Evolutionary conservation across 163 green algal species (phyloP).

Genomic region (Trebouxia gelatinosa): DNA sequence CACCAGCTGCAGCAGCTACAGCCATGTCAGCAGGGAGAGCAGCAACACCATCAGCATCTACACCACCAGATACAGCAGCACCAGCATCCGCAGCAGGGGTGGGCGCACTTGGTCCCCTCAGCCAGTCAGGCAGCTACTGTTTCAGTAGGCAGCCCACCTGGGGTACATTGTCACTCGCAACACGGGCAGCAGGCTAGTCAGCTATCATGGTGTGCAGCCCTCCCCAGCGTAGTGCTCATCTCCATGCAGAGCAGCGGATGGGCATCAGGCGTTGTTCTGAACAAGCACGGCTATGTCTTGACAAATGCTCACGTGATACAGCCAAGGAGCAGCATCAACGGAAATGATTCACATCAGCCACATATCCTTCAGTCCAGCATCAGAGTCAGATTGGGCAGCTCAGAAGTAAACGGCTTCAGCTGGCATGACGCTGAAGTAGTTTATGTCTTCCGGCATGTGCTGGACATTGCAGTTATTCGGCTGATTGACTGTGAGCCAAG

Average conservation of each 20-base stretch:
- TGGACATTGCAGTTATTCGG: constrained; percentile 24
- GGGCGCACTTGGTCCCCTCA: too few relatives aligned
- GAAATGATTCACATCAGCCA: background rate
- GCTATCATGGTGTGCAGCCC: background rate
- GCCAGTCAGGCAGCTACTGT: too few relatives aligned
- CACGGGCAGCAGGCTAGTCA: too few relatives aligned
- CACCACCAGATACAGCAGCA: too few relatives aligned
- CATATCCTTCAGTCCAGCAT: background rate
- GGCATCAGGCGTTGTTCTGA: constrained; percentile 63
- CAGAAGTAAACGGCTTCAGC: background rate
- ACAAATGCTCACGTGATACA: constrained; percentile 75
- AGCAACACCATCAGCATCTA: too few relatives aligned
- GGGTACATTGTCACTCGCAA: too few relatives aligned
- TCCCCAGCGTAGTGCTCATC: constrained; percentile 7
- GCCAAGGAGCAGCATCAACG: background rate
- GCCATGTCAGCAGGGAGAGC: too few relatives aligned
- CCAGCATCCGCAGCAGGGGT: too few relatives aligned
- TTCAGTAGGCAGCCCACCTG: too few relatives aligned
- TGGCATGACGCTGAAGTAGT: constrained; percentile 11
- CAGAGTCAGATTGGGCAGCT: constrained; percentile 1
- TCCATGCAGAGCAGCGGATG: constrained; percentile 34
- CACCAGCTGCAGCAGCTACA: too few relatives aligned
- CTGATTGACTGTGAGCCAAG: background rate
- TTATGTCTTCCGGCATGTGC: constrained; percentile 6
- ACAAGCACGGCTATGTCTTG: constrained; percentile 48